Evolutionary conservation across 108 stramenopile species (phyloP), one percentile per base, ranked within the genome.

Genomic region (Aureococcus anophagefferens): DNA sequence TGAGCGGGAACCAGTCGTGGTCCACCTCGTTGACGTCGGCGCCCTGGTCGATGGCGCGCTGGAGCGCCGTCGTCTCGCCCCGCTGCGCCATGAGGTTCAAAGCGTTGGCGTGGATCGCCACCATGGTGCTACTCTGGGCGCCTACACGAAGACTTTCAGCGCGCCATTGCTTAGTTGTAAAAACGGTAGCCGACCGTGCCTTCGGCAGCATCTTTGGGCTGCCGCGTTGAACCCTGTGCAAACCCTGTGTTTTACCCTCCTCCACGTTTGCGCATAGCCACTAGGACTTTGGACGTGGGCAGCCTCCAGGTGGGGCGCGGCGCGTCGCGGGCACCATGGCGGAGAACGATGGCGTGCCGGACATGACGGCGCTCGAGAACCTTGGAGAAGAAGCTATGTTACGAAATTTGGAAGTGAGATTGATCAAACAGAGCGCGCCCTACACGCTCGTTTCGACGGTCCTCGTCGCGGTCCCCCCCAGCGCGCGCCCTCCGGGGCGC

Each of bases 341-440:
- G 17, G 21, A 18, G 51, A 1, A 18, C 7, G 21, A 28, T 28
- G 51, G 51, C 21, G 68, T 69, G 45, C 34, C 33, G 45, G 35
- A 69, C 51, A 35, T 69, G 68, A 69, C 35, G 34, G 45, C 33
- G 4, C 68, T 69, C 32, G 35, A 32, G 51, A 17, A 69, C 1
- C 68, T 69, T 4, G 32, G 35, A 1, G 68, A 69, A n/a, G 14
- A 1, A 3, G 3, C 31, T 0, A 69, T 69, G 51, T 15, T 69
- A 16, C 29, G 29, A 1, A 35, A 36, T 44, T 35, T 69, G 33
- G 45, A 69, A 0, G 40, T 35, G 68, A 4, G 68, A 15, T 15
- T 59, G 11, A 69, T 69, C 14, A 32, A 46, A 44, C 5, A 44
- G 13, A 11, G 9, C 5, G 51, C 0, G 51, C 68, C 68, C 17